Base-by-base conservation (phyloP, 2,329 filamentous ascomycete species). In the Aspergillus sp. region DNA sequence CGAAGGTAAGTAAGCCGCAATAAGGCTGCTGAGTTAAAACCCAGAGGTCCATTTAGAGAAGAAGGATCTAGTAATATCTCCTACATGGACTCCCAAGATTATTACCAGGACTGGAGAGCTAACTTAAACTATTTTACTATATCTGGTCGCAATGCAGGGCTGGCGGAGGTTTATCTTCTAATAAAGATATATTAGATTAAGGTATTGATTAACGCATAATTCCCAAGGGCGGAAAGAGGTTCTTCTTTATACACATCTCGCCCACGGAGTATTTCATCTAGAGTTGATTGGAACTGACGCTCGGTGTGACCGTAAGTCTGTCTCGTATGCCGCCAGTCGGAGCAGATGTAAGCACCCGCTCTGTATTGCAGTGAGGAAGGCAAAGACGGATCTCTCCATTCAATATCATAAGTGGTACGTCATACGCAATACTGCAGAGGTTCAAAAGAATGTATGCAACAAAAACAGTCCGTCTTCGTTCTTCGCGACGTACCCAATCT, bases 131-230 rank as follows among this genome's bases (percentile, higher is more conserved):
- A 13, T 13, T 40, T 40, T 2, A 44, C 5, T 36, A 13, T 10
- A 7, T 7, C 10, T 9, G 34, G 13, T 9, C 34, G 10, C 13
- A 13, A 19, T 19, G 33, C 39, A 31, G 32, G 27, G n/a, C n/a
- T n/a, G n/a, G 37, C 37, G 26, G 37, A 28, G 9, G 37, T 33
- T 38, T 46, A 34, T 6, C 85, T 84, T 19, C 86, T 62, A 33
- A 87, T 70, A 59, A 83, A 88, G 11, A 87, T 81, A 48, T 86
- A 83, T 53, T 88, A 84, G 8, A 86, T 76, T 13, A 88, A 59
- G 1, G 82, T 83, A 51, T 86, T 82, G 7, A 87, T 84, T 29
- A 88, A 69, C 3, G 84, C 75, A 50, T 87, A 86, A 51, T 82
- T 82, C 1, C 82, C 83, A 3, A 85, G 65, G 0, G 79, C 78